phyloP scores from a whole-genome alignment of 495 filamentous ascomycete genomes.

The Monascus purpureus region DNA sequence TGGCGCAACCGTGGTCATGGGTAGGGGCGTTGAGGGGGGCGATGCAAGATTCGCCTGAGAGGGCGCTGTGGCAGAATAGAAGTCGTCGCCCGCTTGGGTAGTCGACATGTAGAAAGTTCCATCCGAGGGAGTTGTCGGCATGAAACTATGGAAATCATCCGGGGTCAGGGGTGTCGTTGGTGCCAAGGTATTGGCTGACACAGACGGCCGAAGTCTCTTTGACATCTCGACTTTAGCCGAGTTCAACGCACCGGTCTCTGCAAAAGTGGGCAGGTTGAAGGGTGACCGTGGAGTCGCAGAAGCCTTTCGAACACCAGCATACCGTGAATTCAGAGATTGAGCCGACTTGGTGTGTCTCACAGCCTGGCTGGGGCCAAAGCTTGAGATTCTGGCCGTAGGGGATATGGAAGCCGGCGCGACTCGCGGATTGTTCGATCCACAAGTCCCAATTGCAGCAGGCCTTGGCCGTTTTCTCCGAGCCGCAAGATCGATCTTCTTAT shows the following conservation, averaged over 20 bases:
- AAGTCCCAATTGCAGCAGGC: constrained; percentile 38
- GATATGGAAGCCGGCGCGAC: constrained; percentile 30
- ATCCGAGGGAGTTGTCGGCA: constrained; percentile 25
- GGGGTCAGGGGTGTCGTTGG: constrained; percentile 34
- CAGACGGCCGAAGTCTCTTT: constrained; percentile 23
- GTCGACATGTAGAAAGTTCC: constrained; percentile 27
- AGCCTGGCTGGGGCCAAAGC: constrained; percentile 20
- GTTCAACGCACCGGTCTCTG: constrained; percentile 28
- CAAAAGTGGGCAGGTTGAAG: constrained; percentile 34
- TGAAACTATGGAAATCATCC: constrained; percentile 29
- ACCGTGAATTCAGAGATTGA: constrained; percentile 32
- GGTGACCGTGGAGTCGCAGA: constrained; percentile 38
- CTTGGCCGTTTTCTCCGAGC: constrained; percentile 39
- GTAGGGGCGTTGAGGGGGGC: constrained; percentile 31
- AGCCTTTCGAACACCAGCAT: constrained; percentile 38
- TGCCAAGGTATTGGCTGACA: constrained; percentile 25
- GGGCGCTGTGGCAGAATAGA: constrained; percentile 29
- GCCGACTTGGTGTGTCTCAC: constrained; percentile 42
- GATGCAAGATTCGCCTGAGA: constrained; percentile 35
- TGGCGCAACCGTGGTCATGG: constrained; percentile 22
- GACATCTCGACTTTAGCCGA: constrained; percentile 25
- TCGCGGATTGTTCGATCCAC: constrained; percentile 21
- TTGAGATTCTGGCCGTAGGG: constrained; percentile 22
- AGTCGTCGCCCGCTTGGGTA: constrained; percentile 19
- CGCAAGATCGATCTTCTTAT: constrained; percentile 37